Evolutionary conservation across 2,329 filamentous ascomycete species (phyloP), one percentile per base, ranked within the genome.

Genomic region (Calonectria hongkongensis): DNA sequence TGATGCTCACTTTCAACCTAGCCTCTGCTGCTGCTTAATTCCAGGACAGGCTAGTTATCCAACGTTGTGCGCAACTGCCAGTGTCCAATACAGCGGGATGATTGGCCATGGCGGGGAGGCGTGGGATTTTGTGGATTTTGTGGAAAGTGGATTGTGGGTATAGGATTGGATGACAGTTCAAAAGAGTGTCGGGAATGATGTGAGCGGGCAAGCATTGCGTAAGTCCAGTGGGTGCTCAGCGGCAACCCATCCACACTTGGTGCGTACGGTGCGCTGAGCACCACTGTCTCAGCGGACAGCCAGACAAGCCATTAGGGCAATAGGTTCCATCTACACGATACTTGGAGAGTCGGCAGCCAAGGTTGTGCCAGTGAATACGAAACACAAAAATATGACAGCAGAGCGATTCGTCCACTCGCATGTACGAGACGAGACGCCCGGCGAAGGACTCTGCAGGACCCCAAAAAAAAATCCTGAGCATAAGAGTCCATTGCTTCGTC

Each of bases 171-270:
- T 75, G 58, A 67, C 69, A 64, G 66, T 63, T 36, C 21, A 47
- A 47, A 66, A 27, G 12, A 70, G 67, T 27, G 25, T 33, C 47
- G 30, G 54, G 28, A 63, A 64, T 67, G 71, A 73, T 36, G 71
- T 71, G 72, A 64, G 73, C 73, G 58, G 75, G 50, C 67, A 72
- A 41, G 58, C 48, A 71, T 78, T 78, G 76, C 72, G 73, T 76
- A 78, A 78, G 74, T 75, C 48, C 33, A 58, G 16, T 66, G 64
- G 58, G 27, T 50, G 58, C 68, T 68, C 28, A 58, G 65, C 65
- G 51, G 50, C 41, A 27, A 47, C 41, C 58, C 58, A 48, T 28
- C 39, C 21, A 18, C 25, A 39, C 45, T 41, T 21, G 18, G 43
- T 62, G 15, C 28, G 47, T 39, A 47, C 28, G 63, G 36, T 45